Base-by-base conservation (phyloP, 345 rosid genomes). In the Lepidium aucheri region DNA sequence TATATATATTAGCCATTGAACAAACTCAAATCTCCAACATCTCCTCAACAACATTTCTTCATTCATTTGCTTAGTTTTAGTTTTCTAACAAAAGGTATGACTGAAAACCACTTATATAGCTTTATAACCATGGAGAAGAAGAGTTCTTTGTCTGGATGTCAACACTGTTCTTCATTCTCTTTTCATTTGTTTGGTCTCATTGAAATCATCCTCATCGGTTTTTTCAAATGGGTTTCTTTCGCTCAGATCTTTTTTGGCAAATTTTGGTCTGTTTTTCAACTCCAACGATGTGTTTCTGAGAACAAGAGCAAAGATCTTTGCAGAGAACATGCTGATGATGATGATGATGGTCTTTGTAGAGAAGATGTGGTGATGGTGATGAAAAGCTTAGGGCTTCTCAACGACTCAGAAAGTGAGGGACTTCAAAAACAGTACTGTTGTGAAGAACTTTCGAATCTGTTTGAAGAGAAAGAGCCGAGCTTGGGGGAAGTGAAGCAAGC, bases 401-500 rank as follows among this genome's bases (percentile, higher is more conserved):
- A 75, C 74, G 71, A 69, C 64, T 65, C 35, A 15, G 89, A 71
- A 72, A 63, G 74, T 17, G 81, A 66, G 58, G 80, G 79, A 20
- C 79, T 83, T 39, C 66, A 70, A 12, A 77, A 69, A 60, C 43
- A 22, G 6, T 73, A 74, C 59, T 68, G 72, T 59, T 60, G 77
- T 13, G 41, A 76, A 43, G 88, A 82, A 64, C 60, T 88, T 69
- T 59, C 78, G 0, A 65, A 70, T 79, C 42, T 89, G 74, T 89
- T 91, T 72, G 88, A 83, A 32, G 95, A 91, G 79, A 69, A 80
- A 68, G 95, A 85, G 76, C 92, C 92, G 0, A 89, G 98, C 66
- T 60, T 84, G 71, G 87, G 81, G 59, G 98, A 91, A 69, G 61
- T 84, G 64, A 89, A 83, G 75, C 84, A 81, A 67, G 85, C 92